These are phyloP conservation scores for Ramaria rubella DNA, from an alignment of 768 basidiomycete species.

Conservation along the genomic window DNA sequence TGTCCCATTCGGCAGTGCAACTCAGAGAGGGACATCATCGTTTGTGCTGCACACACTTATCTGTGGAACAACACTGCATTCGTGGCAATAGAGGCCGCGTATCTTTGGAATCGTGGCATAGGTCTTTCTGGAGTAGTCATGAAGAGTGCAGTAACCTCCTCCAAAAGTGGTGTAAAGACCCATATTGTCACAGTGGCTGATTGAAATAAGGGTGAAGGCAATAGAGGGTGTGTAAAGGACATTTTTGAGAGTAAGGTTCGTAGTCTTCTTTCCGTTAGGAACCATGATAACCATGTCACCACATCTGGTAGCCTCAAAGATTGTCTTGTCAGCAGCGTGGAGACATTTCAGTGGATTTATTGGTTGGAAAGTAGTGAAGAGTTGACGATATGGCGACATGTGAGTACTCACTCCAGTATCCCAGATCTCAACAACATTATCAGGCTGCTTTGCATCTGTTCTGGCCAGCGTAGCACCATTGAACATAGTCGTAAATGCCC, in stretches of 20 bases:
- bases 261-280: neutral
- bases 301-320: constrained; percentile 26
- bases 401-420: too few species aligned
- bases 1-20: too few species aligned
- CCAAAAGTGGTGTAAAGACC: constrained; percentile 26
- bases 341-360: constrained; percentile 24
- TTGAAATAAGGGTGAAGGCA: neutral
- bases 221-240: neutral
- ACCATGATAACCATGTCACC: constrained; percentile 22
- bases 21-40: too few species aligned
- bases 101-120: constrained; percentile 13
- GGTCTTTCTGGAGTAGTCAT: constrained; percentile 1
- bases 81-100: neutral
- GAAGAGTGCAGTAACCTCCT: constrained; percentile 13
- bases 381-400: too few species aligned
- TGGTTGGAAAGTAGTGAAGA: too few species aligned
- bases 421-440: too few species aligned
- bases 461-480: too few species aligned
- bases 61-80: too few species aligned
- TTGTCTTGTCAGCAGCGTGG: constrained; percentile 21
- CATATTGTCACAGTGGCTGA: constrained; percentile 30
- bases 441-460: too few species aligned
- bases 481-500: too few species aligned
- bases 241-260: neutral
- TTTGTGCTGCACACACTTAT: too few species aligned